These are phyloP conservation scores for Angophora floribunda DNA, from an alignment of 345 rosid genomes.

Conservation along the genomic window DNA sequence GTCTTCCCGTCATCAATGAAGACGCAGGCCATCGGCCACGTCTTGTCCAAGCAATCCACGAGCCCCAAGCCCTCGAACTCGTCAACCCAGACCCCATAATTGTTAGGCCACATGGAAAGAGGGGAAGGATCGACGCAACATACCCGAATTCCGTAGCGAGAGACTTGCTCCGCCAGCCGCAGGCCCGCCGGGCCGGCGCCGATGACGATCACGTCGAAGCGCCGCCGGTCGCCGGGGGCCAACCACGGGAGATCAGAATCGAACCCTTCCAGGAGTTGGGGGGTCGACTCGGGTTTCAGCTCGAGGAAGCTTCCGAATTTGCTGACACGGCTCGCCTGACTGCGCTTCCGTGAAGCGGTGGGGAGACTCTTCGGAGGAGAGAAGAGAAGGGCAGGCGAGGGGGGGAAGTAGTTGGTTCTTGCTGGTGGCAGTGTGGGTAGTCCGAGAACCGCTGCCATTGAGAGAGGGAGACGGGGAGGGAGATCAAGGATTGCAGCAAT, in stretches of 20 bases:
- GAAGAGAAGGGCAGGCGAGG: not conserved
- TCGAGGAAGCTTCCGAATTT: slow-evolving; percentile 39
- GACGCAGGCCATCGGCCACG: slow-evolving; percentile 50
- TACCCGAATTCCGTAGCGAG: slow-evolving; percentile 39
- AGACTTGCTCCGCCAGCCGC: slow-evolving; percentile 54
- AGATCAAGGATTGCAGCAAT: not conserved
- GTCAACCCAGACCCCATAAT: slow-evolving; percentile 73
- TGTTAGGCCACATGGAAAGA: slow-evolving; percentile 51
- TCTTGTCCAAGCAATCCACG: slow-evolving; percentile 41
- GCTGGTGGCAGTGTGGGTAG: not conserved
- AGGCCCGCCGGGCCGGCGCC: slow-evolving; percentile 71
- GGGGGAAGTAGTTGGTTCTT: not conserved
- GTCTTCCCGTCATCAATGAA: slow-evolving; percentile 27
- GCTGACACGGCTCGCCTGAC: slow-evolving; percentile 6
- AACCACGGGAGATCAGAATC: slow-evolving; percentile 24
- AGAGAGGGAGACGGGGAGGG: not conserved
- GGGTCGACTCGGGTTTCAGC: slow-evolving; percentile 26
- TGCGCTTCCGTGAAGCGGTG: not conserved
- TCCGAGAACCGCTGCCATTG: not conserved
- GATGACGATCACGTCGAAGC: slow-evolving; percentile 44
- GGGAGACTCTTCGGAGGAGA: not conserved
- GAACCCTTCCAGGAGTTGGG: slow-evolving; percentile 20
- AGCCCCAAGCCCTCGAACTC: slow-evolving; percentile 53
- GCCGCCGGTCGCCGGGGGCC: slow-evolving; percentile 12
- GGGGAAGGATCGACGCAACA: slow-evolving; percentile 69